These are phyloP conservation scores for Lachnellula subtilissima DNA, from an alignment of 2,329 filamentous ascomycete species.

Conservation along the genomic window DNA sequence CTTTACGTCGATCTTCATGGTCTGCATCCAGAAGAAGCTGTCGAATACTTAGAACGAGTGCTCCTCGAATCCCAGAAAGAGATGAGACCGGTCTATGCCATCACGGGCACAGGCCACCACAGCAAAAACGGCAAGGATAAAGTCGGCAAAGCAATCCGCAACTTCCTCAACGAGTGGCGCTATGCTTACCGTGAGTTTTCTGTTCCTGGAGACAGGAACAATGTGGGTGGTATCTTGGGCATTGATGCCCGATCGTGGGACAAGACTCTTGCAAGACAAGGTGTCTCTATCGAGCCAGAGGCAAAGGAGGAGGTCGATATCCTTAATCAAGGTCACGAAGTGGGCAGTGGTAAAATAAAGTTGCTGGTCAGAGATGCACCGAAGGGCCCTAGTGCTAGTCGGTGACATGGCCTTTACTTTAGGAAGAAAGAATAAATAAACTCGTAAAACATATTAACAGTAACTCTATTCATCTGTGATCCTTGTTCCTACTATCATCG, in stretches of 20 bases:
- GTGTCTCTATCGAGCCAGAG: constrained; percentile 21
- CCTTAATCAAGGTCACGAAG: constrained; percentile 61
- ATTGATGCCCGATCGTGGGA: constrained; percentile 66
- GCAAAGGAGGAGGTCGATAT: constrained; percentile 46
- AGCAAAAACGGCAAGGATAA: constrained; percentile 99
- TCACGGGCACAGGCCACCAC: constrained; percentile 94
- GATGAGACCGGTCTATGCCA: constrained; percentile 79
- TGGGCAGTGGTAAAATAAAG: constrained; percentile 62
- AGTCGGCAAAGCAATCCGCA: constrained; percentile 87
- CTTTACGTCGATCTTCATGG: constrained; percentile 95
- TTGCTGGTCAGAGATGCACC: constrained; percentile 52
- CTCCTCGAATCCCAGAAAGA: constrained; percentile 76
- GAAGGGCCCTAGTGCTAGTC: constrained; percentile 19
- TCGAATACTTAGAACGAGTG: constrained; percentile 86
- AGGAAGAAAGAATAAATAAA: neutral
- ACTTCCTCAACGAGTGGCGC: constrained; percentile 90
- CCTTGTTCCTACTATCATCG: too few relatives aligned
- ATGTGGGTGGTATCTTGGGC: constrained; percentile 70
- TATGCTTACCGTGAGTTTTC: constrained; percentile 96
- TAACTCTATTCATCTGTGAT: too few relatives aligned
- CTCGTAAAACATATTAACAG: neutral
- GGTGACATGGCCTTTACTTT: neutral
- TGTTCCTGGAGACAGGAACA: constrained; percentile 84
- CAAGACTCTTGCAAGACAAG: constrained; percentile 51
- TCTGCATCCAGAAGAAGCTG: constrained; percentile 96